A percentile compares a stretch with the other conserved stretches of the same genome.
Evolutionary conservation across 352 stramenopile species (phyloP).

Genomic region (Halophytophthora batemanensis): DNA sequence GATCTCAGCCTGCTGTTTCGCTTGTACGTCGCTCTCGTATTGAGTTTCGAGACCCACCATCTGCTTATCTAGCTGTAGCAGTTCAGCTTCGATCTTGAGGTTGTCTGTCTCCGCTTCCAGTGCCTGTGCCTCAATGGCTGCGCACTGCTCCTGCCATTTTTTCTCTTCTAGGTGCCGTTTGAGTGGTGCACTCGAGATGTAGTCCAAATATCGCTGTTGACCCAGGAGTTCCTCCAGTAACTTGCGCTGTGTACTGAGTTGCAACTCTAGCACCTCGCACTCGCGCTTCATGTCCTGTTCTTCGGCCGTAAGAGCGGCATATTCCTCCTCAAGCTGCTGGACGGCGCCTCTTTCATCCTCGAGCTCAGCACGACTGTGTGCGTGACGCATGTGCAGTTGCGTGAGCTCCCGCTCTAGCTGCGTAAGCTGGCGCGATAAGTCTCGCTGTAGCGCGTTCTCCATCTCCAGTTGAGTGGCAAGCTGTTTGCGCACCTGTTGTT

Average conservation of each 20-base stretch:
- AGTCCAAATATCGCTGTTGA: constrained; percentile 55
- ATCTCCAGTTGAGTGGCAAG: constrained; percentile 34
- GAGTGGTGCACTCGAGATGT: constrained; percentile 48
- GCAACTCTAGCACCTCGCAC: constrained; percentile 33
- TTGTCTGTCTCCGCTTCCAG: constrained; percentile 41
- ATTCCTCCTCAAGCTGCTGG: constrained; percentile 45
- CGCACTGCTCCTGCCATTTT: constrained; percentile 50
- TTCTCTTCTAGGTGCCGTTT: constrained; percentile 65
- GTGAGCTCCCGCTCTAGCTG: constrained; percentile 38
- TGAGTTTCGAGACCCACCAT: constrained; percentile 34
- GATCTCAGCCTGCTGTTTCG: constrained; percentile 11
- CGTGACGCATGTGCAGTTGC: constrained; percentile 28
- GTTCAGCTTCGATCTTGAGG: constrained; percentile 34
- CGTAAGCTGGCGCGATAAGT: constrained; percentile 30
- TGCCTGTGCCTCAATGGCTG: constrained; percentile 22
- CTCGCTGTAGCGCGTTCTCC: constrained; percentile 39
- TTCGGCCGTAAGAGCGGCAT: constrained; percentile 36
- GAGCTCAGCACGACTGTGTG: constrained; percentile 35
- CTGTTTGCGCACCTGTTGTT: constrained; percentile 14
- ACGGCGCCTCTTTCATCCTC: constrained; percentile 38
- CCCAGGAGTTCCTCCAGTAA: constrained; percentile 42
- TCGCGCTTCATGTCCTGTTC: constrained; percentile 42
- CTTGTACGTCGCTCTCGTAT: constrained; percentile 29
- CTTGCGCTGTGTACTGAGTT: constrained; percentile 39
- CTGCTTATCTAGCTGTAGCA: constrained; percentile 34